Percentiles rank a stretch among this genome's conserved stretches.
These are phyloP conservation scores for Pythium sukuiense DNA, from an alignment of 352 stramenopile species.

Conservation along the genomic window DNA sequence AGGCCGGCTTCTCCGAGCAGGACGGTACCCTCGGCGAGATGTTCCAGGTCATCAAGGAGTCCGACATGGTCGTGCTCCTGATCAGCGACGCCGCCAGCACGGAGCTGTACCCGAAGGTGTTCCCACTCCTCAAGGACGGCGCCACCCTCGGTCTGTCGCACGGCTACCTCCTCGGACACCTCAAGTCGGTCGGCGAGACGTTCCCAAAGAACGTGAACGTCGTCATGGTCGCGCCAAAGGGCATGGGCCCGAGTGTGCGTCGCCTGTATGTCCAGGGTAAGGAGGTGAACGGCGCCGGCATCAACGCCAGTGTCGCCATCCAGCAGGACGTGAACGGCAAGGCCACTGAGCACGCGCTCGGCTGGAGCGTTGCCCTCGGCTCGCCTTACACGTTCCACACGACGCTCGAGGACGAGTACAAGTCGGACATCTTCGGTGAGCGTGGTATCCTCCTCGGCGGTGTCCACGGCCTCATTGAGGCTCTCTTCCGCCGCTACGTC, in stretches of 20 bases:
- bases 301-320: conserved; percentile 96
- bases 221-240: conserved; percentile 98
- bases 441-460: conserved; percentile 96
- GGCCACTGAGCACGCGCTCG: conserved; percentile 94
- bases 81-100: conserved; percentile 96
- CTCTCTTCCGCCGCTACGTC: conserved; percentile 96
- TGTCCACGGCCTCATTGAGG: conserved; percentile 97
- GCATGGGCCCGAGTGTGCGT: conserved; percentile 96
- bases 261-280: conserved; percentile 98
- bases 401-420: conserved; percentile 96
- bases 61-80: conserved; percentile 96
- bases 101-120: conserved; percentile 97
- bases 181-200: conserved; percentile 93
- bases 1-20: conserved; percentile 93
- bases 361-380: conserved; percentile 95
- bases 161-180: conserved; percentile 96
- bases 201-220: conserved; percentile 98
- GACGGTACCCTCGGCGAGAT: conserved; percentile 94
- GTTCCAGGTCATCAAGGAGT: conserved; percentile 96
- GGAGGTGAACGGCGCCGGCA: conserved; percentile 96
- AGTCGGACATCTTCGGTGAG: conserved; percentile 98
- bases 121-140: conserved; percentile 94
- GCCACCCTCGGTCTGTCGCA: conserved; percentile 97
- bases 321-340: conserved; percentile 94
- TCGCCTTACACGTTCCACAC: conserved; percentile 98